Base-by-base conservation (phyloP, 2,329 filamentous ascomycete species). In the Fusarium concolor region DNA sequence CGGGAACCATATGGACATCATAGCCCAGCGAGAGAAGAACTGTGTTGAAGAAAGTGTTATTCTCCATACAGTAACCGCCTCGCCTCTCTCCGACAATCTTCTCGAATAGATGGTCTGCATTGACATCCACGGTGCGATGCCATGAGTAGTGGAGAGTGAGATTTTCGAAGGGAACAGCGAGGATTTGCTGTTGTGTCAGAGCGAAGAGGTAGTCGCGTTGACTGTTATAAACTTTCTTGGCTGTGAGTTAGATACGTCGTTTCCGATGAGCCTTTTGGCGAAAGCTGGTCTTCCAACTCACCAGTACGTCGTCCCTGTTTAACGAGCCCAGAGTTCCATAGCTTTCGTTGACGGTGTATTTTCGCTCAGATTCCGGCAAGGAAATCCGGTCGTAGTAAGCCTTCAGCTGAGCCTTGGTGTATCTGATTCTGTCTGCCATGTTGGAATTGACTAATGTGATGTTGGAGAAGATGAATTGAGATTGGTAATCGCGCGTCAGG, bases 61-160 rank as follows among this genome's bases (percentile, higher is more conserved):
- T 66, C 14, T 66, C 63, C 62, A 66, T 66, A 2, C 63, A 66
- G 12, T 66, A 66, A 1, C 63, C 63, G n/a, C 63, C 63, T 22
- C 63, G 56, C 29, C 15, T 62, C 37, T 66, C 62, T 5, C 11
- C 20, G 2, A 66, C 63, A 5, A 66, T 62, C 8, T 66, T 66
- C 5, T 39, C 33, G 10, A 52, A 66, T 0, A 66, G 41, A 37
- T 66, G 62, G 10, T 66, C 63, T 1, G 47, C 62, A 6, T 43
- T 43, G 12, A 62, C 49, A 10, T 66, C 49, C 4, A 66, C 26
- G 0, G 35, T 24, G 2, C 46, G 41, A 18, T 66, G 45, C 62
- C 62, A 66, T 26, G 63, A 66, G 41, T 66, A 66, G 22, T 66
- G 63, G 2, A 66, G 41, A 2, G 56, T 66, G n/a, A 66, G 63